A percentile compares a stretch with the other conserved stretches of the same genome.
These are phyloP conservation scores for Cladophialophora yegresii DNA, from an alignment of 2,329 filamentous ascomycete genomes.

Conservation along the genomic window DNA sequence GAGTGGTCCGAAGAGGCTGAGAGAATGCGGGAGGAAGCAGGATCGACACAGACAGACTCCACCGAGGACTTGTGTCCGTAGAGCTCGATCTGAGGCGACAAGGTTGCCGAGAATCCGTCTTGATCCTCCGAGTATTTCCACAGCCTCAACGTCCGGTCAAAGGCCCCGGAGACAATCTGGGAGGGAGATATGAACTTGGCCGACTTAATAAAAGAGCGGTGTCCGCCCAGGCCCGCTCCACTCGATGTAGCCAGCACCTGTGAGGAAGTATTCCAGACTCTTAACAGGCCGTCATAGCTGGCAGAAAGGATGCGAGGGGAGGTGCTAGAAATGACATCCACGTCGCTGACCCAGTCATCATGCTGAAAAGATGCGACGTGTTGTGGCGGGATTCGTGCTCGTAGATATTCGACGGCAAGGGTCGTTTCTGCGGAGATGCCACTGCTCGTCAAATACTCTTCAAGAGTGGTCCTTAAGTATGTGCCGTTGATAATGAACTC, in stretches of 20 bases:
- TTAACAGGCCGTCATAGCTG: slow-evolving; percentile 84
- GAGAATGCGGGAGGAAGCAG: slow-evolving; percentile 72
- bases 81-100: slow-evolving; percentile 76
- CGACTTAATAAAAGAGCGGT: slow-evolving; percentile 75
- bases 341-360: slow-evolving; percentile 91
- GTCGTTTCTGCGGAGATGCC: slow-evolving; percentile 88
- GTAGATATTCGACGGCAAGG: slow-evolving; percentile 87
- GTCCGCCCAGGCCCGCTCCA: slow-evolving; percentile 67
- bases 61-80: slow-evolving; percentile 78
- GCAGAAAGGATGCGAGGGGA: slow-evolving; percentile 78
- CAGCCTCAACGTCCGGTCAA: slow-evolving; percentile 81
- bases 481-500: slow-evolving; percentile 95
- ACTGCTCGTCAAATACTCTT: slow-evolving; percentile 83
- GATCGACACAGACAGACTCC: slow-evolving; percentile 65
- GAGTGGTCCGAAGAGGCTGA: slow-evolving; percentile 81
- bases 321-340: slow-evolving; percentile 73
- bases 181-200: slow-evolving; percentile 77
- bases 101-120: slow-evolving; percentile 60
- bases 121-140: slow-evolving; percentile 81
- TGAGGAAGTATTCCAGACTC: slow-evolving; percentile 89
- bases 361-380: slow-evolving; percentile 93
- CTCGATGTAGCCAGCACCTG: slow-evolving; percentile 77
- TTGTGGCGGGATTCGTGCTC: slow-evolving; percentile 82
- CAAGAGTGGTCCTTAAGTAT: slow-evolving; percentile 84
- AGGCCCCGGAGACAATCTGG: slow-evolving; percentile 77